Evolutionary conservation across 345 rosid genomes (phyloP).

Genomic region (Aquilaria yunnanensis): DNA sequence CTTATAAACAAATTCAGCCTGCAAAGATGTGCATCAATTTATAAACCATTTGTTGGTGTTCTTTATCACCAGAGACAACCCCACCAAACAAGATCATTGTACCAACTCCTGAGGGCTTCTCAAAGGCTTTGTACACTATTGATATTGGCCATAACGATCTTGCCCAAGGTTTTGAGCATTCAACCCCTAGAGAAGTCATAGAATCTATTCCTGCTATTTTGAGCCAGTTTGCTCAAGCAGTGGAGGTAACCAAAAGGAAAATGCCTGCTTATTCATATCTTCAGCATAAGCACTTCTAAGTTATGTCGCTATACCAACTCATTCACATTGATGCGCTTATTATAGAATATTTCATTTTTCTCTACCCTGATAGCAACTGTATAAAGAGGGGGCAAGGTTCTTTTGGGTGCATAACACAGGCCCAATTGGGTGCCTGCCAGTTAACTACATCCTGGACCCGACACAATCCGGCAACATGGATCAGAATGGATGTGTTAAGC

Average conservation of each 20-base stretch:
- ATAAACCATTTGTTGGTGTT: too few species aligned
- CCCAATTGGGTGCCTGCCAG: slow-evolving; percentile 33
- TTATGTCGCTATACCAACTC: too few species aligned
- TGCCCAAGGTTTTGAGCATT: slow-evolving; percentile 2
- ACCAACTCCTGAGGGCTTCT: neutral
- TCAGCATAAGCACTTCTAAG: too few species aligned
- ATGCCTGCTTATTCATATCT: too few species aligned
- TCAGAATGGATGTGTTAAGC: slow-evolving; percentile 22
- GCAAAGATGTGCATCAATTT: too few species aligned
- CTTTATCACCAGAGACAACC: neutral
- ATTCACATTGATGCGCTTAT: neutral
- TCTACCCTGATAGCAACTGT: slow-evolving; percentile 5
- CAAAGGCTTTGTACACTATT: neutral
- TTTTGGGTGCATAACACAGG: slow-evolving; percentile 44
- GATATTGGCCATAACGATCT: neutral
- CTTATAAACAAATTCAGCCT: too few species aligned
- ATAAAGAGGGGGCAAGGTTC: slow-evolving; percentile 23
- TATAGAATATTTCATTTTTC: neutral
- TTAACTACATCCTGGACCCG: slow-evolving; percentile 12
- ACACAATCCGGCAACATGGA: slow-evolving; percentile 14
- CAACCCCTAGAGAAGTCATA: neutral
- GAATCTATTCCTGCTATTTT: slow-evolving; percentile 2
- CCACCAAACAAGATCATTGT: neutral
- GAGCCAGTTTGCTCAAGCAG: slow-evolving; percentile 5
- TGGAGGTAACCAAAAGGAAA: slow-evolving; percentile 1